Evolutionary conservation across 768 basidiomycete genomes (phyloP), one percentile per base, ranked within the genome.

Genomic region (Boletus sp.): DNA sequence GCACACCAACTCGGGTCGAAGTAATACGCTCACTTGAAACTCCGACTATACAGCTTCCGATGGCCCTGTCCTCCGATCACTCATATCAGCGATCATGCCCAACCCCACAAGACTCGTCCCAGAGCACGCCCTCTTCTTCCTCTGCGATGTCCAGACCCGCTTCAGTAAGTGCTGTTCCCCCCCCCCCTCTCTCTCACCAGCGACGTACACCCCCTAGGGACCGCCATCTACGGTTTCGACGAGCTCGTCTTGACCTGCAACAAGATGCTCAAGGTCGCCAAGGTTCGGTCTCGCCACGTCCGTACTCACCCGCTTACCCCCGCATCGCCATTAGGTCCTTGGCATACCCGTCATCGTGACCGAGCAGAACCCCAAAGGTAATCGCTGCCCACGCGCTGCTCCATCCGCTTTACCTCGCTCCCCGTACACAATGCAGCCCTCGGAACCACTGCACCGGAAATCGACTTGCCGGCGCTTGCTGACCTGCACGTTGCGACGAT

Each of bases 111-210:
- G 4, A 7, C 47, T 70, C 62, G 71, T 59, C 72, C 85, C 68
- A 38, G 61, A 58, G 3, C 61, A 61, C 19, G 72, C 82, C 15
- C 64, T 88, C 45, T 83, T 96, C 75, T 80, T 95, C 54, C 73
- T 92, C 27, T 97, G 93, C 68, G 94, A 96, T 69, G 71, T 95
- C 2, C 93, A 95, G 72, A 75, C 80, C 8, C 80, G 82, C 58
- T 88, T 93, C 72, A 74, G 90, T 91, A 60, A 57, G 83, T 54
- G 21, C 17, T 8, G 5, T 34, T n/a, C 1, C 9, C 17, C 41
- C 39, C 7, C 0, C 7, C 5, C 13, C 7, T n/a, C n/a, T n/a
- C n/a, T n/a, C n/a, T n/a, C n/a, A n/a, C n/a, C n/a, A n/a, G n/a
- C n/a, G n/a, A n/a, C n/a, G n/a, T n/a, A n/a, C n/a, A n/a, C 70